Conservation (phyloP, 768 basidiomycete species). For the Lactifluus piperatus region DNA sequence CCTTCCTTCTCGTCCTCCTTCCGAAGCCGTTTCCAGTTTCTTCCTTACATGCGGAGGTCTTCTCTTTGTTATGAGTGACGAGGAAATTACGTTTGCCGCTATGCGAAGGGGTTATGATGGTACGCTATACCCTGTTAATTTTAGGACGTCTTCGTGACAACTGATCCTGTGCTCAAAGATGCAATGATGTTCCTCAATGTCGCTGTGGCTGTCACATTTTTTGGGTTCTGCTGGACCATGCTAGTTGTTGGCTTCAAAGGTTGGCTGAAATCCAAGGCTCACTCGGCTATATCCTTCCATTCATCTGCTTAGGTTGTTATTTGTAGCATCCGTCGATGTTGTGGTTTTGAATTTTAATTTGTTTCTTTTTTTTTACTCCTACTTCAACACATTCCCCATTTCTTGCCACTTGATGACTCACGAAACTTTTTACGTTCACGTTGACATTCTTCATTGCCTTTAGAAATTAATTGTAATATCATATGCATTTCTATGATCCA, state of each 20-base stretch:
- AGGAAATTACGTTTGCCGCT: conserved; percentile 83
- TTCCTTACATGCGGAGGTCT: conserved; percentile 84
- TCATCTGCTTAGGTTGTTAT: conserved; percentile 26
- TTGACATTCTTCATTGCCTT: too few relatives aligned
- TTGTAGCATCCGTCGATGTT: not conserved
- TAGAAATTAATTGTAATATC: conserved; percentile 1
- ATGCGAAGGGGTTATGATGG: conserved; percentile 88
- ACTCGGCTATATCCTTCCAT: conserved; percentile 27
- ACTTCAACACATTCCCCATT: not conserved
- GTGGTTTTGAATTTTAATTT: not conserved
- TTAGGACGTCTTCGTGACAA: not conserved
- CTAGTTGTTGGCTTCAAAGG: conserved; percentile 73
- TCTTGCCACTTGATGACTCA: not conserved
- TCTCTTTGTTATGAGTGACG: conserved; percentile 82
- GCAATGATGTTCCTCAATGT: conserved; percentile 87
- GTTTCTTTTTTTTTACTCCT: not conserved
- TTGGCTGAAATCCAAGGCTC: conserved; percentile 50
- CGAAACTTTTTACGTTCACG: not conserved
- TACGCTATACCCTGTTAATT: conserved; percentile 25
- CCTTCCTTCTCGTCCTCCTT: conserved; percentile 89
- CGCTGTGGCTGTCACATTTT: conserved; percentile 77
- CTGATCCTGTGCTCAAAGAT: conserved; percentile 34
- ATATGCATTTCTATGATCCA: not conserved
- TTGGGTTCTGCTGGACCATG: conserved; percentile 81
- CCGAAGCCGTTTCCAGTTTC: conserved; percentile 83